Conservation (phyloP, 2,329 filamentous ascomycete genomes). For the Alternaria tenuissima region DNA sequence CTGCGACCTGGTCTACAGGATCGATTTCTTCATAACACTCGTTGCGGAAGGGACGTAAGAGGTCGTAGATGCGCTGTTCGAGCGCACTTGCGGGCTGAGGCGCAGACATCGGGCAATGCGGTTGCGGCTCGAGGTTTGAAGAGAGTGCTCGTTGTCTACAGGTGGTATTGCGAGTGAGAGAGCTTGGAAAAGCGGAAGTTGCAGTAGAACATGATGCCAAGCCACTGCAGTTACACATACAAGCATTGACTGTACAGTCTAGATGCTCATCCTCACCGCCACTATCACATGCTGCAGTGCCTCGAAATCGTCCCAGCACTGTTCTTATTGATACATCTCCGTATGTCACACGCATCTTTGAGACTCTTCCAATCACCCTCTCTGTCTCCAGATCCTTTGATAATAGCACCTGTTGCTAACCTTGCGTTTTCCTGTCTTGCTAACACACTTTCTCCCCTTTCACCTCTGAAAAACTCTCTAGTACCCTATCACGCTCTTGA, state of each 20-base stretch:
- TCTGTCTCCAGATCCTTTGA: neutral
- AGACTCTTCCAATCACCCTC: neutral
- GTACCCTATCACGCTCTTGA: conserved; percentile 1
- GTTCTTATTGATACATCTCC: neutral
- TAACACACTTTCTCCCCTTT: neutral
- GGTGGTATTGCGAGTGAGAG: neutral
- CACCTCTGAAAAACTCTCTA: conserved; percentile 6
- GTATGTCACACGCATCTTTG: neutral
- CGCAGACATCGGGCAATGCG: neutral
- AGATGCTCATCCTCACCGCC: neutral
- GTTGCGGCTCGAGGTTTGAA: no score
- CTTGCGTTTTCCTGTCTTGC: neutral
- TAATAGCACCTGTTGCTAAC: neutral
- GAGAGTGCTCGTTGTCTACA: neutral
- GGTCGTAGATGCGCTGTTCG: conserved; percentile 20
- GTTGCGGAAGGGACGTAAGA: conserved; percentile 15
- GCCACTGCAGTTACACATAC: neutral
- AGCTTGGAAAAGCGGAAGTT: neutral
- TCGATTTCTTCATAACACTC: neutral
- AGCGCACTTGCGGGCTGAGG: conserved; percentile 12
- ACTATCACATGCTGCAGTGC: neutral
- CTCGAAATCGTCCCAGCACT: neutral
- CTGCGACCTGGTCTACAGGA: neutral
- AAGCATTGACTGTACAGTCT: neutral
- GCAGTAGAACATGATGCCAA: neutral